Evolutionary conservation across 495 filamentous ascomycete species (phyloP).

Genomic region (Letharia lupina): DNA sequence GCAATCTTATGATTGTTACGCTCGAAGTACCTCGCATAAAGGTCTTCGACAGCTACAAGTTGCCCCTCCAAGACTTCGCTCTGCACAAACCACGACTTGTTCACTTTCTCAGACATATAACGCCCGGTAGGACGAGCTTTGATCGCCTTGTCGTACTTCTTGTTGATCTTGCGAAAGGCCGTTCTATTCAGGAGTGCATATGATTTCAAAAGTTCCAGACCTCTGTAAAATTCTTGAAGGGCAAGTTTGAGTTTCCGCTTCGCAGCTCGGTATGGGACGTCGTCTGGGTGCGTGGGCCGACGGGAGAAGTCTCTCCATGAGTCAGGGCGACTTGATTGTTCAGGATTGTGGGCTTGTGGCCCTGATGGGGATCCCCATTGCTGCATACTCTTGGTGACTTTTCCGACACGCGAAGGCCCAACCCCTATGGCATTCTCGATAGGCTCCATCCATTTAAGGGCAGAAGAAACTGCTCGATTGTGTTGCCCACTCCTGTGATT

Average conservation of each 20-base stretch:
- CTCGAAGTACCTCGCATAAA: constrained; percentile 91
- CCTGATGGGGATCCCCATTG: constrained; percentile 41
- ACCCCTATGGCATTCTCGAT: constrained; percentile 30
- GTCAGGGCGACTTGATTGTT: constrained; percentile 33
- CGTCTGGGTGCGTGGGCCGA: constrained; percentile 42
- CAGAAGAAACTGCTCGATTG: constrained; percentile 9
- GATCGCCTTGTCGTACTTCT: constrained; percentile 92
- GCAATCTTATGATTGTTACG: constrained; percentile 85
- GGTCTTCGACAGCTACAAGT: constrained; percentile 70
- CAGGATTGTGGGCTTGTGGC: constrained; percentile 28
- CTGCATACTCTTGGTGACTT: constrained; percentile 48
- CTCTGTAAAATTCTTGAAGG: constrained; percentile 84
- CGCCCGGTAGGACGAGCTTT: constrained; percentile 65
- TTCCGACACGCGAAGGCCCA: constrained; percentile 40
- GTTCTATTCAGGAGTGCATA: constrained; percentile 83
- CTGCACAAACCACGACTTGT: constrained; percentile 81
- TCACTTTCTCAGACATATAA: constrained; percentile 89
- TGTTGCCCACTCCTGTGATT: constrained; percentile 1
- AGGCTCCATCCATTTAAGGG: constrained; percentile 28
- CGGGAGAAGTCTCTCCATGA: constrained; percentile 54
- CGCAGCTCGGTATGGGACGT: constrained; percentile 71
- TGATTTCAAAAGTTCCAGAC: constrained; percentile 82
- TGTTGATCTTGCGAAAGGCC: constrained; percentile 95
- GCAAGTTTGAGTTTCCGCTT: constrained; percentile 88
- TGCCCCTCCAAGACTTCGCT: constrained; percentile 72